Base-by-base conservation (phyloP, 441 rosid genomes). In the Eruca vesicaria region DNA sequence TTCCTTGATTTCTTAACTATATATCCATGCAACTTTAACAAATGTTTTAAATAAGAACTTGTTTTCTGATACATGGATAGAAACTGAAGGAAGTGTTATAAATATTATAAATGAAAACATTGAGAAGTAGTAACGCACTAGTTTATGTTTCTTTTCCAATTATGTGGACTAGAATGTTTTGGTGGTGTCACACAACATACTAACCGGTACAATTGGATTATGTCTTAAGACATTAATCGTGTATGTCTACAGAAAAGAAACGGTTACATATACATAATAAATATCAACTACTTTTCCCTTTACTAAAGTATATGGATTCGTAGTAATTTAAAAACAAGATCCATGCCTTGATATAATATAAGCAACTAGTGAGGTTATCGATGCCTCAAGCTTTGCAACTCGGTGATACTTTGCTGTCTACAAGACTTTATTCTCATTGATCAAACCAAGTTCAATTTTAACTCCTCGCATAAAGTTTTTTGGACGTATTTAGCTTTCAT, bases 381-480 rank as follows among this genome's bases (percentile, higher is more conserved):
- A 75, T 68, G 69, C 50, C 78, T 75, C 57, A 68, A 52, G 63
- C 69, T 52, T 75, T 68, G 74, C 43, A 53, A 19, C 60, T 68
- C 23, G 26, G 62, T 43, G 52, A 60, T 43, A 59, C 41, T 33
- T 67, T 68, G 15, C 53, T 75, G 68, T 58, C 63, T 69, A 60
- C 55, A 61, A 20, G 12, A 60, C 68, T 26, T 68, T 60, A 48
- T 67, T 48, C 62, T 67, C 63, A 68, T 61, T 68, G 58, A 61
- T 53, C 64, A 26, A 29, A 62, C 64, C 69, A 68, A 53, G 58
- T 61, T 68, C 73, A 50, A 6, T 68, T 75, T 75, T 60, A 26
- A 67, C 72, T 48, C 61, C 23, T 45, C 14, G 20, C 20, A 45
- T 66, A 67, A 29, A 66, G 66, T 45, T 32, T 31, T 59, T 59